phyloP scores from a whole-genome alignment of 108 stramenopile genomes.

The Pseudonitzschia multistriata region DNA sequence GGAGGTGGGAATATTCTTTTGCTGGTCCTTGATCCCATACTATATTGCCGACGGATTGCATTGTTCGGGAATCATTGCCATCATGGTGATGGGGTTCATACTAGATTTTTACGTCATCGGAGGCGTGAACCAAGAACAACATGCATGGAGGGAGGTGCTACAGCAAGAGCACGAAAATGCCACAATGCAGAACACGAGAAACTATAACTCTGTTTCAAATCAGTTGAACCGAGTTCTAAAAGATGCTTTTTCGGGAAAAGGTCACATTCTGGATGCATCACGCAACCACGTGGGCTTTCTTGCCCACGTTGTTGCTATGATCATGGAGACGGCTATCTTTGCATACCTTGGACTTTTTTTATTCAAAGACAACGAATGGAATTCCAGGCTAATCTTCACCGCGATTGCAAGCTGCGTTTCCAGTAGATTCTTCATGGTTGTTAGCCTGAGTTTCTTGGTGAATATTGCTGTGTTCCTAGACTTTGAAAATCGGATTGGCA shows the following conservation, averaged over 20 bases:
- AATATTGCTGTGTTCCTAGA: conserved; percentile 52
- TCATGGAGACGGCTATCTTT: conserved; percentile 85
- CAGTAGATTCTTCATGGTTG: conserved; percentile 73
- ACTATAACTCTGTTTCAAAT: conserved; percentile 10
- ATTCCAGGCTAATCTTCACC: conserved; percentile 53
- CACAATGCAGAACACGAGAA: conserved; percentile 10
- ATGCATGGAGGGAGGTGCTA: conserved; percentile 37
- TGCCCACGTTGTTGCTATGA: conserved; percentile 62
- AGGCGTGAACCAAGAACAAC: conserved; percentile 28
- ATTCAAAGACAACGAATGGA: conserved; percentile 74
- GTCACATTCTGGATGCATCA: conserved; percentile 55
- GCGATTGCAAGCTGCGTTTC: conserved; percentile 63
- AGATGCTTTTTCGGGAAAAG: conserved; percentile 41
- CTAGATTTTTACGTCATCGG: conserved; percentile 68
- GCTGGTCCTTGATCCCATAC: conserved; percentile 71
- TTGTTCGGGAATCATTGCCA: conserved; percentile 58
- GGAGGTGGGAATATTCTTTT: conserved; percentile 67
- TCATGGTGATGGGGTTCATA: conserved; percentile 74
- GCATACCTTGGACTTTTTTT: conserved; percentile 87
- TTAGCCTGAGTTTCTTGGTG: conserved; percentile 51
- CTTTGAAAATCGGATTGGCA: conserved; percentile 31
- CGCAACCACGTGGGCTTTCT: conserved; percentile 82
- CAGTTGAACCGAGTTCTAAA: conserved; percentile 15
- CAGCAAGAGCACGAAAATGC: conserved; percentile 9
- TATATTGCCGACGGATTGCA: conserved; percentile 68